These are phyloP conservation scores for Angomonas deanei DNA, from an alignment of 208 protist genomes.

Conservation along the genomic window DNA sequence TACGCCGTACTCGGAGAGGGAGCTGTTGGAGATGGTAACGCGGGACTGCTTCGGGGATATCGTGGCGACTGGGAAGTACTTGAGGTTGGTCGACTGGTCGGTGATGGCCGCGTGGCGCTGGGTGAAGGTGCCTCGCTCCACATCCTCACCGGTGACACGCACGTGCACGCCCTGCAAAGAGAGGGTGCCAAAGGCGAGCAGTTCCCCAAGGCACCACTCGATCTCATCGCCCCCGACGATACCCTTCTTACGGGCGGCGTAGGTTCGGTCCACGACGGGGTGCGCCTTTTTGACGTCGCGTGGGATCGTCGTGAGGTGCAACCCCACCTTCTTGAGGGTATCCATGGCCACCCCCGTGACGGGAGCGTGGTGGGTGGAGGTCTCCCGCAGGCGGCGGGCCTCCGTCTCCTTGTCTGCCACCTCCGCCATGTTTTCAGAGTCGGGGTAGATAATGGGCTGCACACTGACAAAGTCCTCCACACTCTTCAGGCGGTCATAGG, in stretches of 20 bases:
- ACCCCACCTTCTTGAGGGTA: constrained; percentile 55
- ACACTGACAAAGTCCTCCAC: constrained; percentile 83
- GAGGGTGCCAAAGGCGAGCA: constrained; percentile 93
- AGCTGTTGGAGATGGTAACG: constrained; percentile 93
- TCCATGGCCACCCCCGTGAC: constrained; percentile 73
- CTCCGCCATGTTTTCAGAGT: constrained; percentile 64
- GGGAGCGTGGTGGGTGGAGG: constrained; percentile 26
- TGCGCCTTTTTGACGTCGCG: constrained; percentile 80
- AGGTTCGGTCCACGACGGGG: constrained; percentile 87
- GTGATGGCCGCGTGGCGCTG: constrained; percentile 95
- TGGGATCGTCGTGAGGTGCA: constrained; percentile 86
- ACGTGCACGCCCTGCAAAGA: constrained; percentile 92
- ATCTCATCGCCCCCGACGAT: constrained; percentile 82
- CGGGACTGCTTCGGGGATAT: constrained; percentile 70
- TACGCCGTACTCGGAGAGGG: constrained; percentile 95
- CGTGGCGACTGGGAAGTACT: constrained; percentile 78
- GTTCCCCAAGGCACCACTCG: constrained; percentile 95
- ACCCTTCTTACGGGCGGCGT: constrained; percentile 76
- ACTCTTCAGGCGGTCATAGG: constrained; percentile 72
- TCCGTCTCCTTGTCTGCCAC: constrained; percentile 33
- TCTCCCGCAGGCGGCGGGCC: constrained; percentile 18
- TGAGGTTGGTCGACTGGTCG: constrained; percentile 91
- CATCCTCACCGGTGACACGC: constrained; percentile 94
- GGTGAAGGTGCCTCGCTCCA: constrained; percentile 99
- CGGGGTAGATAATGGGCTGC: constrained; percentile 57